Conservation (phyloP, 352 stramenopile genomes). For the Saprolegnia parasitica region DNA sequence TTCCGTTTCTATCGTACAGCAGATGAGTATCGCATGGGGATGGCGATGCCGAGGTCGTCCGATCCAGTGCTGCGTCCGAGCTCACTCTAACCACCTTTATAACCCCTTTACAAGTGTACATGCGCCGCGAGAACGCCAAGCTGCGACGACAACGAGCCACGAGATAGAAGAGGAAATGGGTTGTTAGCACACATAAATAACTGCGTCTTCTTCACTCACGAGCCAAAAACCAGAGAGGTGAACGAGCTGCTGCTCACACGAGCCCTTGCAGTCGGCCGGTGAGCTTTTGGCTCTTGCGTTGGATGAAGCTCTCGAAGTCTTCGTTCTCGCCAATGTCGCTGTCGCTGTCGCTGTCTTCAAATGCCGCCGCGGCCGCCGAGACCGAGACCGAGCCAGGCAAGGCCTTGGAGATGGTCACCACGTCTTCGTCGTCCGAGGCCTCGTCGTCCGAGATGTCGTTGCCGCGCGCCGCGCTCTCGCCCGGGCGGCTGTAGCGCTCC, state of each 20-base stretch:
- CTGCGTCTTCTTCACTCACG: no score
- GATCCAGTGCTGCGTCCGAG: no score
- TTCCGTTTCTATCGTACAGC: no score
- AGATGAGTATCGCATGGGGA: no score
- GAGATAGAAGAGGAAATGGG: no score
- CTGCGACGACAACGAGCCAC: no score
- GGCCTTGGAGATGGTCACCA: neutral
- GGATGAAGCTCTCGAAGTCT: constrained; percentile 19
- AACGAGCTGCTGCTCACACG: neutral
- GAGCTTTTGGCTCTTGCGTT: constrained; percentile 26
- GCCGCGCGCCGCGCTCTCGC: constrained; percentile 1
- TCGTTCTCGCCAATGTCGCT: constrained; percentile 27
- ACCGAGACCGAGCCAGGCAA: neutral
- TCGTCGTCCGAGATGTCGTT: neutral
- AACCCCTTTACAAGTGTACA: no score
- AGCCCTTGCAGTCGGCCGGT: constrained; percentile 8
- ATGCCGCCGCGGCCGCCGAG: neutral
- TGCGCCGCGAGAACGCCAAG: no score
- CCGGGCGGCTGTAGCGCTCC: constrained; percentile 17
- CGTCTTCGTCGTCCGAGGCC: neutral
- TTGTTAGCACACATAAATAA: no score
- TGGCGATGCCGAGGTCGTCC: no score
- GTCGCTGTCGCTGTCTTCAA: constrained; percentile 14
- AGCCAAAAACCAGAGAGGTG: no score
- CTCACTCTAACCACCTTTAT: no score